A percentile compares a stretch with the other conserved stretches of the same genome.
phyloP scores from a whole-genome alignment of 2,329 filamentous ascomycete species.

The Aspergillus oerlinghausenensis region DNA sequence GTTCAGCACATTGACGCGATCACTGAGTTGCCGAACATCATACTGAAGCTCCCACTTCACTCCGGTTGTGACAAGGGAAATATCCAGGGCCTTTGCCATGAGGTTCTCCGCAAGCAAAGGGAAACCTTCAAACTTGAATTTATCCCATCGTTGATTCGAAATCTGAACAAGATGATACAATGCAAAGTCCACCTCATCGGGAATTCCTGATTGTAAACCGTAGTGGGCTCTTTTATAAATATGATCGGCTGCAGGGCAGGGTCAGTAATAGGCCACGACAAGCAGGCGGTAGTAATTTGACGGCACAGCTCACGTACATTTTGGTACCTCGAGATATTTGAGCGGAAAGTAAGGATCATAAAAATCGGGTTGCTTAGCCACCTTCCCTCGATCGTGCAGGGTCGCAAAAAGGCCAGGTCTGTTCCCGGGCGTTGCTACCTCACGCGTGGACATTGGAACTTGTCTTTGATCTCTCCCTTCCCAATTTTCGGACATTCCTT shows the following conservation, averaged over 20 bases:
- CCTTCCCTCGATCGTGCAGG: constrained; percentile 24
- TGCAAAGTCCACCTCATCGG: constrained; percentile 83
- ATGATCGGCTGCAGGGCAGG: constrained; percentile 41
- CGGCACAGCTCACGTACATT: constrained; percentile 23
- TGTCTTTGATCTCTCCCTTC: constrained; percentile 34
- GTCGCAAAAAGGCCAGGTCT: constrained; percentile 34
- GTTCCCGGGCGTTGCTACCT: constrained; percentile 41
- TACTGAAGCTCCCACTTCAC: constrained; percentile 78
- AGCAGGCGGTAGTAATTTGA: not conserved
- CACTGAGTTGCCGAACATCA: constrained; percentile 50
- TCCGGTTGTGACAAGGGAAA: constrained; percentile 75
- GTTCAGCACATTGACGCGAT: constrained; percentile 56
- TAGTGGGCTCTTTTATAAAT: constrained; percentile 88
- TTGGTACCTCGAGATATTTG: constrained; percentile 32
- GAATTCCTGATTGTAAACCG: constrained; percentile 73
- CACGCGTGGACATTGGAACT: constrained; percentile 37
- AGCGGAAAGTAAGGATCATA: constrained; percentile 37
- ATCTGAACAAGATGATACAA: constrained; percentile 93
- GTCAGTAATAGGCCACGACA: constrained; percentile 7
- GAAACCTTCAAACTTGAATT: constrained; percentile 92
- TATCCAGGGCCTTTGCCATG: constrained; percentile 75
- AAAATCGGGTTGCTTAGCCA: constrained; percentile 32
- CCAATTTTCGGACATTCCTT: constrained; percentile 31
- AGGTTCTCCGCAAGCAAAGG: constrained; percentile 82
- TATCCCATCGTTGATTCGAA: constrained; percentile 88